These are phyloP conservation scores for Naganishia cerealis DNA, from an alignment of 1,284 basidiomycete species.

Conservation along the genomic window DNA sequence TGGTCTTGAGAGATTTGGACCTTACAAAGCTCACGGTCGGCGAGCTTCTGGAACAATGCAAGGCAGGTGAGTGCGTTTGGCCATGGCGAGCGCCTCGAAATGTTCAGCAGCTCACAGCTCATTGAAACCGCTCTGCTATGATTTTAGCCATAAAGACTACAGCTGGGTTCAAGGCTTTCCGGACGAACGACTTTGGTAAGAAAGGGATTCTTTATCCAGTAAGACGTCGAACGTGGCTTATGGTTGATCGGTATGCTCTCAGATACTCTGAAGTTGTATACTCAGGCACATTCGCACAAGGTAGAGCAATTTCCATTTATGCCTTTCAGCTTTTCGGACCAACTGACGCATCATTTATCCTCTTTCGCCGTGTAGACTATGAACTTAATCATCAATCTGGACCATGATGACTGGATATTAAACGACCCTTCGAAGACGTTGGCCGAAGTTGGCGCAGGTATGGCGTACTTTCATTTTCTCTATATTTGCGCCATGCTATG, in stretches of 20 bases:
- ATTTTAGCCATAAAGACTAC: constrained; percentile 68
- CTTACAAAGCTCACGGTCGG: constrained; percentile 74
- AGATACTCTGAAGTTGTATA: constrained; percentile 94
- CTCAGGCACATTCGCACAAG: constrained; percentile 90
- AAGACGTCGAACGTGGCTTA: not conserved
- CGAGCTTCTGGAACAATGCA: constrained; percentile 69
- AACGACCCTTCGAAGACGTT: constrained; percentile 66
- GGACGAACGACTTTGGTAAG: constrained; percentile 67
- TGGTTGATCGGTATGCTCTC: not conserved
- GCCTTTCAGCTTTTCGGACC: not conserved
- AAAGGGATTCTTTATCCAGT: not conserved
- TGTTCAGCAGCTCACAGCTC: not conserved
- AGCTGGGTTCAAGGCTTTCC: constrained; percentile 82
- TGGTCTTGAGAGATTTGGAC: constrained; percentile 80
- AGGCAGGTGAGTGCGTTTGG: constrained; percentile 55
- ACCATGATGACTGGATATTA: constrained; percentile 89
- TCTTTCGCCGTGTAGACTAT: constrained; percentile 65
- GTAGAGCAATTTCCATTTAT: constrained; percentile 52
- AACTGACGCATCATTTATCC: constrained; percentile 14
- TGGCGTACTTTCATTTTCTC: constrained; percentile 43
- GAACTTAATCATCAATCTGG: constrained; percentile 91
- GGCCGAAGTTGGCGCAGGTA: constrained; percentile 71
- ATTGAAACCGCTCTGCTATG: too few species aligned
- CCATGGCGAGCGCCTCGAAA: constrained; percentile 1
- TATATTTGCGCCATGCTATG: not conserved